Evolutionary conservation across 2,329 filamentous ascomycete genomes (phyloP).

Genomic region (Stemphylium lycopersici): DNA sequence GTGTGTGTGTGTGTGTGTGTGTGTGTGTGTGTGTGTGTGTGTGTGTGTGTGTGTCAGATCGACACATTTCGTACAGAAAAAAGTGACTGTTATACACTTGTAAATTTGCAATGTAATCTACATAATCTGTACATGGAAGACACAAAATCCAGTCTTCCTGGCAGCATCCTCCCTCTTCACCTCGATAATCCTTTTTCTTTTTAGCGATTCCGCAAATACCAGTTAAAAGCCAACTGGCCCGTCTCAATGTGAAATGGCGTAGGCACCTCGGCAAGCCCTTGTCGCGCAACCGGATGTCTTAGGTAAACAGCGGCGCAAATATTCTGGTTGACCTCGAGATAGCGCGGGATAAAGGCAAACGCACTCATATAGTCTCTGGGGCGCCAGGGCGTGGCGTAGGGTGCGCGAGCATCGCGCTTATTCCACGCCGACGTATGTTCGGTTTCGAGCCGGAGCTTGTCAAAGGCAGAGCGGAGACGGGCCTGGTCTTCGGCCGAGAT

Average conservation of each 20-base stretch:
- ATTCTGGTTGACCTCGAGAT: slow-evolving; percentile 97
- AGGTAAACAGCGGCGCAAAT: slow-evolving; percentile 96
- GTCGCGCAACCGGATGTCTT: slow-evolving; percentile 87
- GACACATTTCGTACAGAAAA: not conserved
- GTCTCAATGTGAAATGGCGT: slow-evolving; percentile 75
- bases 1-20: no score
- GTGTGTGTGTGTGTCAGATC: no score
- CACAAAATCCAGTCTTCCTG: not conserved
- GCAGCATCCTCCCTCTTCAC: not conserved
- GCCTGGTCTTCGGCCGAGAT: slow-evolving; percentile 61
- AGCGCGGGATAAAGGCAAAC: slow-evolving; percentile 93
- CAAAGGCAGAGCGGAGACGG: slow-evolving; percentile 63
- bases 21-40: no score
- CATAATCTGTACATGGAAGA: slow-evolving; percentile 11
- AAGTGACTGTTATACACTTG: slow-evolving; percentile 7
- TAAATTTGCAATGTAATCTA: slow-evolving; percentile 5
- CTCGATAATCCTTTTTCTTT: slow-evolving; percentile 36
- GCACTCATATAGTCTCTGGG: slow-evolving; percentile 86
- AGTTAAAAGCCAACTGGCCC: slow-evolving; percentile 87
- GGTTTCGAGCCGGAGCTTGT: slow-evolving; percentile 72
- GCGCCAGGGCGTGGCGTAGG: slow-evolving; percentile 89
- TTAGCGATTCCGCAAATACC: slow-evolving; percentile 86
- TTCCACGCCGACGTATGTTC: slow-evolving; percentile 69
- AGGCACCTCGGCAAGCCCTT: slow-evolving; percentile 74
- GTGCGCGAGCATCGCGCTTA: slow-evolving; percentile 57